Conservation (phyloP, 108 stramenopile species). For the Nitzschia putrida region DNA sequence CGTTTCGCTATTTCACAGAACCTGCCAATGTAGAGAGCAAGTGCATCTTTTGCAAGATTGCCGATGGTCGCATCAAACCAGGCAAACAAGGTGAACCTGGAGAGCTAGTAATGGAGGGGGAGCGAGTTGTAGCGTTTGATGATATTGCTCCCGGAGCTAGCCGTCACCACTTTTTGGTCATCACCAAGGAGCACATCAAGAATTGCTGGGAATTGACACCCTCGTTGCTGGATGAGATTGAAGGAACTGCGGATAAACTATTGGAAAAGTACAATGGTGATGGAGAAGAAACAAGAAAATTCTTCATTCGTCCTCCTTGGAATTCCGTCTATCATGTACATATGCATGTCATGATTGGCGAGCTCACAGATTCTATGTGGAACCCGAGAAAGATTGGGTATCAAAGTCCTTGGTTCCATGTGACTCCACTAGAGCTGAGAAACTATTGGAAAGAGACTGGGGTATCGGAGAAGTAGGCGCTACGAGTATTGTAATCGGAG, state of each 20-base stretch:
- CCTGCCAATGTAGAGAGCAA: conserved; percentile 13
- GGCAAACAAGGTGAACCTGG: conserved; percentile 1
- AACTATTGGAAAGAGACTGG: conserved; percentile 1
- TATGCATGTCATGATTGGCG: conserved; percentile 20
- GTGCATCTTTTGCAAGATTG: conserved; percentile 20
- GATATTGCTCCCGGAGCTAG: conserved; percentile 12
- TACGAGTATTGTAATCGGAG: too few species aligned
- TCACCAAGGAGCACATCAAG: conserved; percentile 10
- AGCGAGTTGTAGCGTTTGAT: conserved; percentile 7
- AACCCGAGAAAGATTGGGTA: conserved; percentile 15
- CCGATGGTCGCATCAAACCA: conserved; percentile 15
- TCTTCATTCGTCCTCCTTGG: conserved; percentile 12
- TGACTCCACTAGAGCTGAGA: conserved; percentile 3
- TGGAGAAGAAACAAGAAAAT: conserved; percentile 4
- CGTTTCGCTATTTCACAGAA: conserved; percentile 15
- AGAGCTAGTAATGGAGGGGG: conserved; percentile 2
- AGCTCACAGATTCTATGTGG: conserved; percentile 9
- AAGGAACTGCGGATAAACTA: conserved; percentile 1
- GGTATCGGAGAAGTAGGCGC: background rate
- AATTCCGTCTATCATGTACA: conserved; percentile 23
- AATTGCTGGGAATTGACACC: conserved; percentile 12
- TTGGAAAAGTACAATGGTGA: background rate
- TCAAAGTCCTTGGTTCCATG: conserved; percentile 19
- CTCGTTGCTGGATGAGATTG: conserved; percentile 10
- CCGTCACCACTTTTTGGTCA: conserved; percentile 8